These are phyloP conservation scores for Carallia brachiata DNA, from an alignment of 345 rosid genomes.

Conservation along the genomic window DNA sequence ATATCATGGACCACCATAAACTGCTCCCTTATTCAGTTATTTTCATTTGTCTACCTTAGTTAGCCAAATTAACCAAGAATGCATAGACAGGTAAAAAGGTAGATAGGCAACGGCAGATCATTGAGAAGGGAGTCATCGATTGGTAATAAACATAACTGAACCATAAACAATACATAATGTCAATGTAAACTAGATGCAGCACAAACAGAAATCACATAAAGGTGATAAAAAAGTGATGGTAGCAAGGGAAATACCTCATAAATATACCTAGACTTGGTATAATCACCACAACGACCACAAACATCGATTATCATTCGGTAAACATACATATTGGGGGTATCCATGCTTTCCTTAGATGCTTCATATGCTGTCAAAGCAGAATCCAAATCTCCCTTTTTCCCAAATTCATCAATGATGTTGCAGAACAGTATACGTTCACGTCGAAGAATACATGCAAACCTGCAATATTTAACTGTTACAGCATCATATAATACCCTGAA, in stretches of 20 bases:
- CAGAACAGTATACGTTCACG: slow-evolving; percentile 65
- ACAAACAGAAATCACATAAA: neutral
- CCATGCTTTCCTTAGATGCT: slow-evolving; percentile 49
- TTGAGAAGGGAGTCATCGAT: neutral
- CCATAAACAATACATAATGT: neutral
- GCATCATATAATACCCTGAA: slow-evolving; percentile 7
- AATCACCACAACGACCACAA: slow-evolving; percentile 78
- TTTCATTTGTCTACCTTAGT: neutral
- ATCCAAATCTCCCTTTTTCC: slow-evolving; percentile 66
- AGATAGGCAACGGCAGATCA: neutral
- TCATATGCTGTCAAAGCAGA: slow-evolving; percentile 74
- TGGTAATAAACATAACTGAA: neutral
- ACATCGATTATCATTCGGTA: slow-evolving; percentile 74
- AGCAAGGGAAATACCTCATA: slow-evolving; percentile 57
- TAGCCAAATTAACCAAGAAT: neutral
- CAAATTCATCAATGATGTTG: slow-evolving; percentile 62
- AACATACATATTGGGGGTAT: slow-evolving; percentile 66
- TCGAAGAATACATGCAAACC: slow-evolving; percentile 68
- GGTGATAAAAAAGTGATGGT: slow-evolving; percentile 7
- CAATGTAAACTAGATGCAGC: slow-evolving; percentile 2
- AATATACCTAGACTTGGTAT: slow-evolving; percentile 69
- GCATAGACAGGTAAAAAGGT: neutral
- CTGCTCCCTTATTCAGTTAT: neutral
- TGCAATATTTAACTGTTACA: slow-evolving; percentile 37
- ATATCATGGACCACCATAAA: neutral